Conservation (phyloP, 1,139 yeast species). For the Scheffersomyces cryptocercus region DNA sequence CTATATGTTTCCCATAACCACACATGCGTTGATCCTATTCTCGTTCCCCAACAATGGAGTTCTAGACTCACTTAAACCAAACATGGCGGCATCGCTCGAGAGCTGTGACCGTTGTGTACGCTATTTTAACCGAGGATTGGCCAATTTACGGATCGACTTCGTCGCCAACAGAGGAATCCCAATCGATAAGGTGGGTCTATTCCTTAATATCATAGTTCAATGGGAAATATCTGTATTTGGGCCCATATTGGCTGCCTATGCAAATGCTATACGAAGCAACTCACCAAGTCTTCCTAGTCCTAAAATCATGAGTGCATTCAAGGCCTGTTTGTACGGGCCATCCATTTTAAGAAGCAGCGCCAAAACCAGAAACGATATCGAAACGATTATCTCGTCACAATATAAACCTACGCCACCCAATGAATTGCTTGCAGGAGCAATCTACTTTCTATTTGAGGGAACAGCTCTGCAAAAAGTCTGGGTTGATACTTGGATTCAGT, state of each 20-base stretch:
- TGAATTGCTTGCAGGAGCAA: slow-evolving; percentile 44
- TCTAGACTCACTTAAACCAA: slow-evolving; percentile 42
- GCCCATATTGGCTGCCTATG: slow-evolving; percentile 20
- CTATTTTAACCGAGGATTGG: slow-evolving; percentile 54
- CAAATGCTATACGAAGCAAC: slow-evolving; percentile 19
- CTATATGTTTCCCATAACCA: slow-evolving; percentile 45
- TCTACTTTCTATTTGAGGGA: slow-evolving; percentile 58
- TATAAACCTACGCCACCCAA: slow-evolving; percentile 3
- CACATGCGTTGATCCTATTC: slow-evolving; percentile 58
- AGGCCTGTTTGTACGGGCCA: slow-evolving; percentile 55
- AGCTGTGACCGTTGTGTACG: slow-evolving; percentile 54
- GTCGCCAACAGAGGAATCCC: slow-evolving; percentile 51
- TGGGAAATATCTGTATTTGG: slow-evolving; percentile 48
- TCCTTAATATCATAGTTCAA: slow-evolving; percentile 46
- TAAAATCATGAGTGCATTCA: slow-evolving; percentile 22
- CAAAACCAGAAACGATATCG: slow-evolving; percentile 23
- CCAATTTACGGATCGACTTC: slow-evolving; percentile 52
- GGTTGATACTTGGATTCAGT: slow-evolving; percentile 37
- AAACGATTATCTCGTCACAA: not conserved
- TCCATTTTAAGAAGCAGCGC: slow-evolving; percentile 39
- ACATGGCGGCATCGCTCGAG: slow-evolving; percentile 38
- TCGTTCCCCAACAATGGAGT: slow-evolving; percentile 54
- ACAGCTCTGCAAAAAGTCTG: slow-evolving; percentile 43
- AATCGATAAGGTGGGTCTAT: slow-evolving; percentile 48
- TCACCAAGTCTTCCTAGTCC: slow-evolving; percentile 12